A percentile compares a stretch with the other conserved stretches of the same genome.
phyloP scores from a whole-genome alignment of 164 flowering plant species.

The Saururus chinensis region DNA sequence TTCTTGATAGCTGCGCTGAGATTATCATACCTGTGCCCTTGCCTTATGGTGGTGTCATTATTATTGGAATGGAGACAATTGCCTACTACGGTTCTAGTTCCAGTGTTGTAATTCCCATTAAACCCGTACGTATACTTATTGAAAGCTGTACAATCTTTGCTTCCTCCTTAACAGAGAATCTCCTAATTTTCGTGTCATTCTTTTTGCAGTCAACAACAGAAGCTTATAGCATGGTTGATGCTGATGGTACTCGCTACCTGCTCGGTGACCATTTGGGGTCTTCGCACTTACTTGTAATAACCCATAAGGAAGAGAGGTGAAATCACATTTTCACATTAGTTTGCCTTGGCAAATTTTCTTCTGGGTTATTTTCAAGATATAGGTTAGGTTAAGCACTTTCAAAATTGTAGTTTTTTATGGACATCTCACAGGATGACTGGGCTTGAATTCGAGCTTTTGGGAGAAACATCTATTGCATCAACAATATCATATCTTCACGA shows the following conservation, averaged over 20 bases:
- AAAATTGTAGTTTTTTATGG: not conserved
- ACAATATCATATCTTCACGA: slow-evolving; percentile 92
- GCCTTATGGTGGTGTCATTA: slow-evolving; percentile 91
- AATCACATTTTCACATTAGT: too few relatives aligned
- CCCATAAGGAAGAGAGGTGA: slow-evolving; percentile 92
- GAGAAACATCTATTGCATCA: slow-evolving; percentile 96
- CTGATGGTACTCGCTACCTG: slow-evolving; percentile 93
- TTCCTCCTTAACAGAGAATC: too few relatives aligned
- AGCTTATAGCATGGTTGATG: slow-evolving; percentile 96
- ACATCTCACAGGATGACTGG: slow-evolving; percentile 65
- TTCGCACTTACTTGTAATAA: slow-evolving; percentile 85
- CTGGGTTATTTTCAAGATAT: too few relatives aligned
- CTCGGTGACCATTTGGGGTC: slow-evolving; percentile 92
- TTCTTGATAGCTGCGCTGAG: slow-evolving; percentile 95
- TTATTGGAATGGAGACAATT: slow-evolving; percentile 94
- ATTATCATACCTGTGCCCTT: slow-evolving; percentile 89
- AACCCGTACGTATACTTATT: slow-evolving; percentile 52
- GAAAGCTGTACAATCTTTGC: not conserved
- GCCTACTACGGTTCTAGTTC: slow-evolving; percentile 81
- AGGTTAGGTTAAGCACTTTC: not conserved
- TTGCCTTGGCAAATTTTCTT: too few relatives aligned
- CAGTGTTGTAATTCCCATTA: slow-evolving; percentile 87
- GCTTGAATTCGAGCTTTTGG: slow-evolving; percentile 87
- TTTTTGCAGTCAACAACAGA: slow-evolving; percentile 66
- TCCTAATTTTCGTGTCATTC: not conserved